Percentiles rank a stretch among this genome's conserved stretches.
phyloP scores from a whole-genome alignment of 1,284 basidiomycete species.

The Fomitopsis pinicola region DNA sequence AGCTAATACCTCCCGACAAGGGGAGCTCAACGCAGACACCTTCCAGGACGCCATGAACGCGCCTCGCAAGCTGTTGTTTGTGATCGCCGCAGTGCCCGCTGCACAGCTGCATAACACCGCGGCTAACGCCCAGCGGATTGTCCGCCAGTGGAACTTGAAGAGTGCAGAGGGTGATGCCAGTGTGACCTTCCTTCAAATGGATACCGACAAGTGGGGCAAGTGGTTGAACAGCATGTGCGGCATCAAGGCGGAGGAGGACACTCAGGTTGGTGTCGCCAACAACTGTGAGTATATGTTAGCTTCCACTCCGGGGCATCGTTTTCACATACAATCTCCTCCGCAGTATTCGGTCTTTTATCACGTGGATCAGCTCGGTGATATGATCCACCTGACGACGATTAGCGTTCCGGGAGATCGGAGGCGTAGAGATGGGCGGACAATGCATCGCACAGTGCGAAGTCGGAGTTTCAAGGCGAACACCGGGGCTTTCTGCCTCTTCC shows the following conservation, averaged over 20 bases:
- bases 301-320: background rate
- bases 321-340: conserved; percentile 8
- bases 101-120: conserved; percentile 35
- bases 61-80: conserved; percentile 67
- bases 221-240: conserved; percentile 91
- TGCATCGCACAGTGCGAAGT: too few species aligned
- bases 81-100: conserved; percentile 55
- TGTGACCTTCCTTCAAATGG: conserved; percentile 86
- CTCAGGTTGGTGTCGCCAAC: conserved; percentile 72
- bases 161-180: conserved; percentile 40
- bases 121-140: conserved; percentile 48
- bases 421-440: too few species aligned
- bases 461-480: too few species aligned
- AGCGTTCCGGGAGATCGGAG: conserved; percentile 33
- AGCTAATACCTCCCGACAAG: conserved; percentile 56
- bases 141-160: conserved; percentile 55
- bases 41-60: conserved; percentile 84
- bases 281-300: conserved; percentile 51
- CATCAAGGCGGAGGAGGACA: conserved; percentile 36
- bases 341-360: conserved; percentile 71
- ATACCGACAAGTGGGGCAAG: conserved; percentile 71
- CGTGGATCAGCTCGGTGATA: conserved; percentile 43
- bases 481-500: too few species aligned
- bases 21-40: conserved; percentile 69
- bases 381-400: conserved; percentile 49